Conservation (phyloP, 2,329 filamentous ascomycete genomes). For the Cryoendolithus antarcticus region DNA sequence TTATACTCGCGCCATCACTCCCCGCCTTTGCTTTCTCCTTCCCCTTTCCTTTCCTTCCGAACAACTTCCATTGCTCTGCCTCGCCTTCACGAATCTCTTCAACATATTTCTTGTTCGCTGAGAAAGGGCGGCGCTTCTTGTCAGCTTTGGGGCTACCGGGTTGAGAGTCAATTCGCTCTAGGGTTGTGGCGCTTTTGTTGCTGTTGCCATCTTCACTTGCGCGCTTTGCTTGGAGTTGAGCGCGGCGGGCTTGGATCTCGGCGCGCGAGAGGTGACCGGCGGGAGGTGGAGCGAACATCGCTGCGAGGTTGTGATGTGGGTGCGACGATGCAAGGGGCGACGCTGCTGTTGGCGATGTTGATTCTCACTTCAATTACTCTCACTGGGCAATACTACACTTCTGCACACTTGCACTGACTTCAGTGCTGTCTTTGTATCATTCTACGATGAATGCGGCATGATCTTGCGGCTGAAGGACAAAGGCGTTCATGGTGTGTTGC, state of each 20-base stretch:
- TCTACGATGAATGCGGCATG: conserved; percentile 2
- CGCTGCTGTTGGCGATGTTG: too few relatives aligned
- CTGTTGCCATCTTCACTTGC: conserved; percentile 1
- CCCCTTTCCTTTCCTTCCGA: conserved; percentile 1
- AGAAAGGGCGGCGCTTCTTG: conserved; percentile 2
- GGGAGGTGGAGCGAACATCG: conserved; percentile 6
- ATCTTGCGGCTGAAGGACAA: too few relatives aligned
- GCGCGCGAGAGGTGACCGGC: conserved; percentile 3
- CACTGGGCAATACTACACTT: too few relatives aligned
- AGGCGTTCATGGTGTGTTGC: too few relatives aligned
- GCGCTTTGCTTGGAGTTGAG: conserved; percentile 3
- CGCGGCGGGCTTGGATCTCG: conserved; percentile 5
- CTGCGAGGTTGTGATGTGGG: not conserved
- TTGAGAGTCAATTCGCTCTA: conserved; percentile 1
- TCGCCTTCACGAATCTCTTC: conserved; percentile 4
- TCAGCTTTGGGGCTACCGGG: conserved; percentile 2
- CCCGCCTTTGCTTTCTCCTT: conserved; percentile 2
- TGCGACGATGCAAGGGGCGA: conserved; percentile 1
- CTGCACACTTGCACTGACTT: too few relatives aligned
- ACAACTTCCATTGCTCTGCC: conserved; percentile 3
- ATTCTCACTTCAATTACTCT: too few relatives aligned
- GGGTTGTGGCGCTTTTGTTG: conserved; percentile 1
- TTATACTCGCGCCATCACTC: conserved; percentile 1
- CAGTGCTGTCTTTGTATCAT: too few relatives aligned
- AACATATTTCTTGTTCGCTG: conserved; percentile 1